phyloP scores from a whole-genome alignment of 2,329 filamentous ascomycete species.

The Penicillium sclerotigenum region DNA sequence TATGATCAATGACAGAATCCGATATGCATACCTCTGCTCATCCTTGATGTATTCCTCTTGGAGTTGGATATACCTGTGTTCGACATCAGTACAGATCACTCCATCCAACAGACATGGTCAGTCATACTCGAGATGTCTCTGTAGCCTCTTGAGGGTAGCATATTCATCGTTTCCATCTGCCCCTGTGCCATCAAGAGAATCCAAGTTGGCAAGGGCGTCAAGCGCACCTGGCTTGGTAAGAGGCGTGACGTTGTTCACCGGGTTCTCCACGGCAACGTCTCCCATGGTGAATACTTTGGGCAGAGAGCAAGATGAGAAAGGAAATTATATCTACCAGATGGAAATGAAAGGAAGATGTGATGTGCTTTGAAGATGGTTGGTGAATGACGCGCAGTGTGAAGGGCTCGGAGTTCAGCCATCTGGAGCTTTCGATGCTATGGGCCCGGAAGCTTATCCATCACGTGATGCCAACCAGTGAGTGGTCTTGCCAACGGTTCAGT shows the following conservation, averaged over 20 bases:
- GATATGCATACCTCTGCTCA: conserved; percentile 72
- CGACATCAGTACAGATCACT: conserved; percentile 19
- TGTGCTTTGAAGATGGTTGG: conserved; percentile 6
- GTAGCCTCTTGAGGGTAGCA: conserved; percentile 90
- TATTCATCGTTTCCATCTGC: conserved; percentile 89
- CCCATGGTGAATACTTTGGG: conserved; percentile 59
- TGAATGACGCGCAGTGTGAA: conserved; percentile 13
- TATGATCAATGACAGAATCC: background rate
- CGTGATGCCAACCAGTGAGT: conserved; percentile 2
- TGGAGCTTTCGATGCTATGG: conserved; percentile 16
- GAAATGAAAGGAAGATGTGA: background rate
- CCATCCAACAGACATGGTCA: background rate
- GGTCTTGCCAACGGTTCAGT: background rate
- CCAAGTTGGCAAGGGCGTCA: conserved; percentile 79
- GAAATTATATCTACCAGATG: background rate
- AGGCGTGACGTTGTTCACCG: conserved; percentile 68
- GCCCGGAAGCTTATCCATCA: conserved; percentile 8
- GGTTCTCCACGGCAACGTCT: conserved; percentile 80
- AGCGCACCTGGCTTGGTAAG: conserved; percentile 78
- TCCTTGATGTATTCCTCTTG: conserved; percentile 99
- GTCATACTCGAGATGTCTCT: conserved; percentile 86
- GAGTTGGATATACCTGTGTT: conserved; percentile 78
- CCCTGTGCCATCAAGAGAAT: conserved; percentile 79
- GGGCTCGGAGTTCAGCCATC: conserved; percentile 17
- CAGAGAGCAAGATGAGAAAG: background rate